These are phyloP conservation scores for Irpex sp. DNA, from an alignment of 1,284 basidiomycete genomes.

Conservation along the genomic window DNA sequence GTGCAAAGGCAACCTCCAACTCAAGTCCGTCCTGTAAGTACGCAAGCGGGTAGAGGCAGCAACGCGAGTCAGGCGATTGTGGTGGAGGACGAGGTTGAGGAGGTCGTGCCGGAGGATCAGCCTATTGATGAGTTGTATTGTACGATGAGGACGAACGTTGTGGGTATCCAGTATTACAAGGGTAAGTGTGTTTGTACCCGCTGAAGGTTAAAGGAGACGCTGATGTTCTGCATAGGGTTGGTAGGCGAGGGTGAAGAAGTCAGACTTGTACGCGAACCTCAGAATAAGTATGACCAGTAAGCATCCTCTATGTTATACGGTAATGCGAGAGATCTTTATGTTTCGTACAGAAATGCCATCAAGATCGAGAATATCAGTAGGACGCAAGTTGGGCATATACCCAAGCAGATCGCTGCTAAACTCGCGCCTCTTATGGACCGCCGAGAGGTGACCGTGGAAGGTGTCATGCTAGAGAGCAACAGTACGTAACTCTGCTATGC, in stretches of 20 bases:
- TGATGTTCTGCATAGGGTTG: too few species aligned
- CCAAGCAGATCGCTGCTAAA: conserved; percentile 51
- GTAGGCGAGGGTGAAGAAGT: conserved; percentile 79
- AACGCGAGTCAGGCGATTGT: conserved; percentile 11
- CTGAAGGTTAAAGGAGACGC: too few species aligned
- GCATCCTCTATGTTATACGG: conserved; percentile 10
- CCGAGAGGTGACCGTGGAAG: conserved; percentile 62
- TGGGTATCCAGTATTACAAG: conserved; percentile 79
- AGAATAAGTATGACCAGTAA: conserved; percentile 63
- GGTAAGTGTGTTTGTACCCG: conserved; percentile 42
- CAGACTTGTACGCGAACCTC: conserved; percentile 61
- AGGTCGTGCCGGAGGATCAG: conserved; percentile 34
- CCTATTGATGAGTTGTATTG: conserved; percentile 68
- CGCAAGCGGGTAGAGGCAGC: not conserved
- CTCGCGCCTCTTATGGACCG: conserved; percentile 71
- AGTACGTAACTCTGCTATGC: conserved; percentile 34
- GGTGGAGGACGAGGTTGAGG: conserved; percentile 38
- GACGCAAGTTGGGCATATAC: conserved; percentile 76
- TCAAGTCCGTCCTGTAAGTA: not conserved
- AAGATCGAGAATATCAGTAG: conserved; percentile 73
- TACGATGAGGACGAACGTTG: conserved; percentile 54
- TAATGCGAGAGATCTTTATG: not conserved
- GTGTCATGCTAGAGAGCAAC: conserved; percentile 70
- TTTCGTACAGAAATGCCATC: conserved; percentile 58
- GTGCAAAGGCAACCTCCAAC: too few species aligned